A percentile compares a stretch with the other conserved stretches of the same genome.
phyloP scores from a whole-genome alignment of 495 filamentous ascomycete genomes.

The Penicillium bovifimosum region DNA sequence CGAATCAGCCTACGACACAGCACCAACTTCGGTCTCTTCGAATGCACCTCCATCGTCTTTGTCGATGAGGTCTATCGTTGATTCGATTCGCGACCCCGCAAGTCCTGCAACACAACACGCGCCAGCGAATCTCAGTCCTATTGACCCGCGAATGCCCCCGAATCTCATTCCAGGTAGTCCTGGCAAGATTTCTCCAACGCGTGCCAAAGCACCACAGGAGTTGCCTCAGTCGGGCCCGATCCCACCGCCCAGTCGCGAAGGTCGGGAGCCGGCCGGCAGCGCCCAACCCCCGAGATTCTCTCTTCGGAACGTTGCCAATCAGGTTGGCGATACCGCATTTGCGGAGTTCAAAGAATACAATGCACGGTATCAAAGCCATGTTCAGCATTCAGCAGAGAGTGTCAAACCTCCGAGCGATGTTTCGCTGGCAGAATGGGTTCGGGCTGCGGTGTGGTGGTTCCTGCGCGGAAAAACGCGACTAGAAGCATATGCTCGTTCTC shows the following conservation, averaged over 20 bases:
- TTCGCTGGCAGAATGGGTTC: conserved; percentile 57
- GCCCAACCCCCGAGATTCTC: conserved; percentile 37
- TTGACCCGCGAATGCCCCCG: conserved; percentile 22
- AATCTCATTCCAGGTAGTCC: conserved; percentile 20
- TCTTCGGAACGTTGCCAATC: conserved; percentile 36
- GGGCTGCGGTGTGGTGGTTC: conserved; percentile 83
- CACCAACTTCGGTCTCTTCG: conserved; percentile 23
- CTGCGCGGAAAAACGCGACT: conserved; percentile 66
- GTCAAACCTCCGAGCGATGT: conserved; percentile 57
- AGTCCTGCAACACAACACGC: conserved; percentile 13
- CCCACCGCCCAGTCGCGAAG: conserved; percentile 19
- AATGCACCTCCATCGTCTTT: conserved; percentile 17
- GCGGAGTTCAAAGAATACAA: conserved; percentile 61
- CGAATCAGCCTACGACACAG: conserved; percentile 23
- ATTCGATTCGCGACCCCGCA: conserved; percentile 21
- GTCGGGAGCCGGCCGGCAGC: conserved; percentile 19
- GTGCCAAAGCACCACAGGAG: conserved; percentile 12
- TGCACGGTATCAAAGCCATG: conserved; percentile 59
- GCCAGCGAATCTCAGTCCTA: conserved; percentile 17
- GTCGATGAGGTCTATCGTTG: conserved; percentile 21
- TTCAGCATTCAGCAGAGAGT: conserved; percentile 65
- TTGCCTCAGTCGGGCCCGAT: conserved; percentile 1
- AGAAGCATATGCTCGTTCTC: conserved; percentile 62
- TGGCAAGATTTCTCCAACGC: conserved; percentile 9
- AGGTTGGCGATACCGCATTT: conserved; percentile 58